A percentile compares a stretch with the other conserved stretches of the same genome.
These are phyloP conservation scores for Amylostereum areolatum DNA, from an alignment of 1,284 basidiomycete genomes.

Conservation along the genomic window DNA sequence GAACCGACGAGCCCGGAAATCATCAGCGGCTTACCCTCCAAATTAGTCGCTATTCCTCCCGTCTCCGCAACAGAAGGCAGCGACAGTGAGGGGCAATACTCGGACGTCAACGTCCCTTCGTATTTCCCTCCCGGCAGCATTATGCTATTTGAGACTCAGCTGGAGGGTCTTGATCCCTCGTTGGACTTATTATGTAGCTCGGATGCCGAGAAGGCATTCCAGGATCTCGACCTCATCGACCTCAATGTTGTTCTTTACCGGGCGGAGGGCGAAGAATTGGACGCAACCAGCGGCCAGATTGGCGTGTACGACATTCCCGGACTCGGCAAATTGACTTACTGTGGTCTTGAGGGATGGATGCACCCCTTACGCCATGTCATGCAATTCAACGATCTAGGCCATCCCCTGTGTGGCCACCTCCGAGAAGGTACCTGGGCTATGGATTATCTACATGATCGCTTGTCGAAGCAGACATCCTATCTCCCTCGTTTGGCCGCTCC, in stretches of 20 bases:
- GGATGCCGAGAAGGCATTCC: conserved; percentile 68
- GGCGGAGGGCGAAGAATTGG: conserved; percentile 84
- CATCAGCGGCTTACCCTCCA: conserved; percentile 71
- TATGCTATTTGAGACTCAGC: conserved; percentile 83
- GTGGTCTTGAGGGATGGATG: conserved; percentile 96
- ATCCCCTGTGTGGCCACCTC: conserved; percentile 82
- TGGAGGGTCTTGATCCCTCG: conserved; percentile 58
- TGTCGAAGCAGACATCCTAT: conserved; percentile 57
- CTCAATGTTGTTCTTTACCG: conserved; percentile 82
- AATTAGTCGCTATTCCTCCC: conserved; percentile 57
- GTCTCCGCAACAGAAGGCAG: conserved; percentile 48
- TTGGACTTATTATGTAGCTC: conserved; percentile 69
- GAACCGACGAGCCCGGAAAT: conserved; percentile 43
- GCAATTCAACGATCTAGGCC: conserved; percentile 85
- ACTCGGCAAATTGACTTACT: conserved; percentile 74
- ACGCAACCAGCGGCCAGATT: conserved; percentile 69
- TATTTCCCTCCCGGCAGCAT: conserved; percentile 89
- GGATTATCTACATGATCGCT: conserved; percentile 73
- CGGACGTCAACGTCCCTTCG: conserved; percentile 79
- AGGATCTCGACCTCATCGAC: conserved; percentile 76
- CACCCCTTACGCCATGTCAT: conserved; percentile 77
- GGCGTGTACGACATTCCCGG: conserved; percentile 79
- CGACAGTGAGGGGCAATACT: conserved; percentile 65
- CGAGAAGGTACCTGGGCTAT: conserved; percentile 86
- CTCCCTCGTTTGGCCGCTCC: conserved; percentile 51